A percentile compares a stretch with the other conserved stretches of the same genome.
These are phyloP conservation scores for Capsicum baccatum DNA, from an alignment of 257 asterid species.

Conservation along the genomic window DNA sequence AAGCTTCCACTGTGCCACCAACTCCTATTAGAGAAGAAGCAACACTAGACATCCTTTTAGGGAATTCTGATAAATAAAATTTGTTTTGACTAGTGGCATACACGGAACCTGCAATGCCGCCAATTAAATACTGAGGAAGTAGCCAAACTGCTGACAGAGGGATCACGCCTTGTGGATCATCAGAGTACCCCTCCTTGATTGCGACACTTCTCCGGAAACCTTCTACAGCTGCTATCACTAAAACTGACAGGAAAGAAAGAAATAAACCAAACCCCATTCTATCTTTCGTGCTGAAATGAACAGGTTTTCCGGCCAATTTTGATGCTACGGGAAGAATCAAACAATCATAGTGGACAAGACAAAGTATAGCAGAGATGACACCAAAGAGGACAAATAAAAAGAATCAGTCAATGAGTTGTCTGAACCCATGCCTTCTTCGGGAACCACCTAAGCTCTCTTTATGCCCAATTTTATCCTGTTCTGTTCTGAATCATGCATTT, in stretches of 20 bases:
- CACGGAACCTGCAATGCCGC: constrained; percentile 66
- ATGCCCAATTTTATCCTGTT: too few relatives aligned
- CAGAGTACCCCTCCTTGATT: constrained; percentile 34
- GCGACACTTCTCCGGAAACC: constrained; percentile 43
- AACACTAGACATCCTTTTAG: constrained; percentile 74
- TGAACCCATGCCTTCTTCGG: too few relatives aligned
- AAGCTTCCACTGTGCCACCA: constrained; percentile 54
- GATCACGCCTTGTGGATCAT: constrained; percentile 27
- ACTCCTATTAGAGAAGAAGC: constrained; percentile 51
- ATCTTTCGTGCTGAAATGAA: constrained; percentile 42
- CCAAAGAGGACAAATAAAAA: too few relatives aligned
- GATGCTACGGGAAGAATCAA: too few relatives aligned
- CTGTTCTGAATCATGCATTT: too few relatives aligned
- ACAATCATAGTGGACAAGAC: too few relatives aligned
- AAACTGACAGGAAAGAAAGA: constrained; percentile 56
- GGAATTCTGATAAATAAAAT: constrained; percentile 67
- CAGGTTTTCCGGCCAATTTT: constrained; percentile 47
- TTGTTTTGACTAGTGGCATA: constrained; percentile 61
- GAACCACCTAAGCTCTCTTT: too few relatives aligned
- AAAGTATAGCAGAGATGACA: too few relatives aligned
- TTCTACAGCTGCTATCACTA: constrained; percentile 58
- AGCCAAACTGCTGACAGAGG: constrained; percentile 74
- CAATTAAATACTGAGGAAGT: constrained; percentile 61
- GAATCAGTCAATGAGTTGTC: too few relatives aligned
- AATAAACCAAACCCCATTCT: constrained; percentile 76